Conservation (phyloP, 352 stramenopile genomes). For the Globisporangium paroecandrum region DNA sequence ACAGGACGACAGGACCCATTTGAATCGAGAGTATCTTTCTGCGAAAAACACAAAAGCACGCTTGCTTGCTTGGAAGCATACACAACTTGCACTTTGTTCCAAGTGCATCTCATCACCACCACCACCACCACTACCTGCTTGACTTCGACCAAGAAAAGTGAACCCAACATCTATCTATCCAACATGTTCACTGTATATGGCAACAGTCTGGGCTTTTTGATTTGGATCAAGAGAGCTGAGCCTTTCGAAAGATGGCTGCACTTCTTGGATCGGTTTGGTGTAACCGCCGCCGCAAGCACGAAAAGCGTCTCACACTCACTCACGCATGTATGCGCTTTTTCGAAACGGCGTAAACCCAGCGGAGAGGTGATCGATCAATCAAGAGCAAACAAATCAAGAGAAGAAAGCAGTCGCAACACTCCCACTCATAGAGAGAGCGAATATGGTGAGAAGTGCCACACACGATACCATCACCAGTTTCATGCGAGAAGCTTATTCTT, state of each 20-base stretch:
- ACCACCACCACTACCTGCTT: not conserved
- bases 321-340: not conserved
- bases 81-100: no score
- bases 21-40: slow-evolving; percentile 5
- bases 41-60: slow-evolving; percentile 2
- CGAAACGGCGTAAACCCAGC: not conserved
- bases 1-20: not conserved
- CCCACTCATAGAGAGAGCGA: no score
- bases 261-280: not conserved
- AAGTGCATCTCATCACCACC: not conserved
- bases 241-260: not conserved
- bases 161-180: not conserved
- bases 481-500: no score
- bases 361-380: no score
- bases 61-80: no score
- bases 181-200: not conserved
- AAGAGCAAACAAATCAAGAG: no score
- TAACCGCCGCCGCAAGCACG: not conserved
- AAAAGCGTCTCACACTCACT: not conserved
- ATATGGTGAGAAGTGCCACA: no score
- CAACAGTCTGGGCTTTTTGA: not conserved
- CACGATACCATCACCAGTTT: no score
- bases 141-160: not conserved
- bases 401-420: no score
- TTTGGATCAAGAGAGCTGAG: not conserved